Evolutionary conservation across 768 basidiomycete species (phyloP), one percentile per base, ranked within the genome.

Genomic region (Mycena vulgaris): DNA sequence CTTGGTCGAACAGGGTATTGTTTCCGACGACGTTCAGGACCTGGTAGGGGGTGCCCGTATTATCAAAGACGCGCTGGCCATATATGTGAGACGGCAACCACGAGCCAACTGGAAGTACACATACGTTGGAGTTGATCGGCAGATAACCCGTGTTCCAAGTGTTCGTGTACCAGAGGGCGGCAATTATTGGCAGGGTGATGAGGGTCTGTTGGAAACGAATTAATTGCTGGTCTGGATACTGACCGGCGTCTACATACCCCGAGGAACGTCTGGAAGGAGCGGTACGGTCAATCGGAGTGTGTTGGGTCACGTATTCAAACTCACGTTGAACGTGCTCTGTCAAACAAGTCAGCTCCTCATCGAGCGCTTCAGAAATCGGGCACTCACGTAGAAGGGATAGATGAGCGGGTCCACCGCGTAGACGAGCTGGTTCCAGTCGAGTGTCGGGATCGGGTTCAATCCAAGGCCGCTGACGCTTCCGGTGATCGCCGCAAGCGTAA

Each of bases 41-140:
- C 58, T 84, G 80, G 78, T 85, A 88, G 7, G 71, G 0, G 3
- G 47, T 66, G 23, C 86, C 88, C 2, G 79, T 81, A 63, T 83
- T 84, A 74, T 86, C 85, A 57, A 80, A 88, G 42, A 83, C 84
- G 55, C 23, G 66, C 71, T 72, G 27, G 9, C 27, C 28, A 19
- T 3, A 1, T 33, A 7, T 8, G 28, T n/a, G 19, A 30, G 28
- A 33, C 6, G 17, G 28, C 49, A n/a, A 6, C 5, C 25, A 11
- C 19, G 30, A 21, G 11, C 19, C n/a, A 33, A 58, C 28, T 14
- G 4, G 39, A 37, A 1, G 1, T 21, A 5, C n/a, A 35, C 71
- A 2, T 25, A 61, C 82, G 70, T 77, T 84, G 37, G 80, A 85
- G 35, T 79, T 73, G 75, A 85, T 83, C 33, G 83, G 84, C 56